Percentiles rank a stretch among this genome's conserved stretches.
phyloP scores from a whole-genome alignment of 2,329 filamentous ascomycete genomes.

The Fusarium xyrophilum region DNA sequence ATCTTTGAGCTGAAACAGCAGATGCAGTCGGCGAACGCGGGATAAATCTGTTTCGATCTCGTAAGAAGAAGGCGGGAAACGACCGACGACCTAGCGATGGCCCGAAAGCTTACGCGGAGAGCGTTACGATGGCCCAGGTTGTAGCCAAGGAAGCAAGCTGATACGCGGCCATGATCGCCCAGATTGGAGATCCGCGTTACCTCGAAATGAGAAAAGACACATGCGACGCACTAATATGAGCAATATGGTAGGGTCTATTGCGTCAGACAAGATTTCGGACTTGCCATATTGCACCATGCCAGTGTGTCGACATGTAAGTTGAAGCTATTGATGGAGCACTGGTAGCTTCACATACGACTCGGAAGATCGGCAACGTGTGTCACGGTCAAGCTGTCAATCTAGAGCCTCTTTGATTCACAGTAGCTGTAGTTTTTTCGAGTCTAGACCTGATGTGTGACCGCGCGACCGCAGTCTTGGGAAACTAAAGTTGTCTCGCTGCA shows the following conservation, averaged over 20 bases:
- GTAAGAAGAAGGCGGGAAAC: slow-evolving; percentile 29
- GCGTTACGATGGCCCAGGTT: slow-evolving; percentile 5
- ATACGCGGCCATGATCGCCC: neutral
- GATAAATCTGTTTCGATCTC: slow-evolving; percentile 32
- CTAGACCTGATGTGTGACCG: slow-evolving; percentile 23
- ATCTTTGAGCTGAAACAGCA: slow-evolving; percentile 15
- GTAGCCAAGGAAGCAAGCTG: neutral
- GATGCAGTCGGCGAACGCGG: neutral
- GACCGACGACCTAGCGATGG: slow-evolving; percentile 32
- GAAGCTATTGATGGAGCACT: neutral
- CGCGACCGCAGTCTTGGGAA: slow-evolving; percentile 20
- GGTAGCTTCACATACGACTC: slow-evolving; percentile 2
- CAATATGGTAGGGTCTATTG: slow-evolving; percentile 37
- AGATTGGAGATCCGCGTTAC: slow-evolving; percentile 8
- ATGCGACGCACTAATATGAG: slow-evolving; percentile 27
- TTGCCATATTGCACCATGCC: slow-evolving; percentile 22
- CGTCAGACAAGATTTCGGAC: slow-evolving; percentile 25
- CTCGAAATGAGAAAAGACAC: slow-evolving; percentile 3
- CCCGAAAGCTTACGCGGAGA: slow-evolving; percentile 17
- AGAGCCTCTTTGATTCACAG: neutral
- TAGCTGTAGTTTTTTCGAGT: slow-evolving; percentile 11
- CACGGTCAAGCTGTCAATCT: neutral
- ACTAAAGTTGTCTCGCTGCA: slow-evolving; percentile 12
- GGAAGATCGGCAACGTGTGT: slow-evolving; percentile 28
- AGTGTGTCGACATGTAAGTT: neutral